Evolutionary conservation across 2,329 filamentous ascomycete genomes (phyloP), one percentile per base, ranked within the genome.

Genomic region (Diplocarpon rosae): DNA sequence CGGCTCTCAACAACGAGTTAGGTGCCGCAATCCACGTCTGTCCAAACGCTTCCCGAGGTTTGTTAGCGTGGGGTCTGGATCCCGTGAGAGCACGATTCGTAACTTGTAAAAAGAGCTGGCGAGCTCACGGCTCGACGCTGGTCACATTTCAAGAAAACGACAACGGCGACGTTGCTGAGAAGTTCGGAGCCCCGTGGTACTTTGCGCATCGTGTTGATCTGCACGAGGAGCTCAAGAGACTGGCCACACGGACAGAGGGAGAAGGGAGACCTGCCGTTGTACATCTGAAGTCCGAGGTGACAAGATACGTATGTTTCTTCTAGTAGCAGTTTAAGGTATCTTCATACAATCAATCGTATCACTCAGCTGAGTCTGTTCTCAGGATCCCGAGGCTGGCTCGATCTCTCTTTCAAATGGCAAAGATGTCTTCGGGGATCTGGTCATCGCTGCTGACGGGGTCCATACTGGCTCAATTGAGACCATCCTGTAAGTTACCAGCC

Each of bases 11-110:
- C 15, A 69, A 66, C 43, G 76, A 80, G 57, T 62, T 69, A 0
- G 78, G 77, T 1, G 76, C 78, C 2, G 77, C 78, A 0, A 69
- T 81, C 13, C 75, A 80, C 51, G 58, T 82, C 6, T 69, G 72
- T 0, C 75, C 78, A 0, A 83, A 83, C 52, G 66, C 69, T 5
- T 77, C 79, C 54, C 73, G 75, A 0, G 60, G 80, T 2, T 62
- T 83, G 5, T 58, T 62, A 2, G 60, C 66, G 31, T 61, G 72
- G 43, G 69, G 69, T 0, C 52, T 73, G 1, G 60, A 62, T 46
- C 62, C 66, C 0, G 62, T 65, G 43, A 55, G 56, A 0, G 63
- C 64, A 24, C 66, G 67, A 2, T 64, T 68, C 12, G 47, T 56
- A 52, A 34, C 43, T 5, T 38, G 36, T 41, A 36, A 48, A 33